These are phyloP conservation scores for Magnolia kwangsiensis DNA, from an alignment of 164 flowering plant genomes.

Conservation along the genomic window DNA sequence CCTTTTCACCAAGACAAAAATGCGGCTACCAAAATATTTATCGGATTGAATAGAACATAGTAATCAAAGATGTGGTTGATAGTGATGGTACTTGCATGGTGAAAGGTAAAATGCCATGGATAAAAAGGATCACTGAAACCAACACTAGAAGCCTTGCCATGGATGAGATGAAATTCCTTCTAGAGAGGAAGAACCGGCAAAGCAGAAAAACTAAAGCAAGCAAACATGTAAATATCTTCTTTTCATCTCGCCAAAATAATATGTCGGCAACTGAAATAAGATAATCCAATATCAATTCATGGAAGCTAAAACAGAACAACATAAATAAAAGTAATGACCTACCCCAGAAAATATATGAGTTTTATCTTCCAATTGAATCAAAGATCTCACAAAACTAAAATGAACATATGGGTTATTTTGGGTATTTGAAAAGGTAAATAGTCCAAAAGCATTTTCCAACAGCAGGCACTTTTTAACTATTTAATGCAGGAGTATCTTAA, in stretches of 20 bases:
- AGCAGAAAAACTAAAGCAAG: slow-evolving; percentile 38
- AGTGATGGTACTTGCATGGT: slow-evolving; percentile 48
- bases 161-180: no score
- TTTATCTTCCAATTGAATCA: background rate
- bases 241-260: slow-evolving; percentile 90
- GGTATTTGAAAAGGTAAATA: background rate
- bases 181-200: slow-evolving; percentile 84
- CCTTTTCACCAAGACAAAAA: background rate
- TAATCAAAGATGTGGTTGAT: background rate
- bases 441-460: background rate
- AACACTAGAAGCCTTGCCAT: no score
- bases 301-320: background rate
- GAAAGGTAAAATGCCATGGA: slow-evolving; percentile 45
- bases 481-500: no score
- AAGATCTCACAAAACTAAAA: background rate
- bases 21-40: no score
- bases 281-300: slow-evolving; percentile 22
- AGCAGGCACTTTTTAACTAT: no score
- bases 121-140: slow-evolving; percentile 44
- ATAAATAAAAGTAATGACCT: background rate
- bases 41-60: no score
- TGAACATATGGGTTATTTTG: background rate
- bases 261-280: slow-evolving; percentile 79
- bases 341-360: background rate
- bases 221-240: slow-evolving; percentile 59